Conservation (phyloP, 306 rosid genomes). For the Crotalaria pallida region DNA sequence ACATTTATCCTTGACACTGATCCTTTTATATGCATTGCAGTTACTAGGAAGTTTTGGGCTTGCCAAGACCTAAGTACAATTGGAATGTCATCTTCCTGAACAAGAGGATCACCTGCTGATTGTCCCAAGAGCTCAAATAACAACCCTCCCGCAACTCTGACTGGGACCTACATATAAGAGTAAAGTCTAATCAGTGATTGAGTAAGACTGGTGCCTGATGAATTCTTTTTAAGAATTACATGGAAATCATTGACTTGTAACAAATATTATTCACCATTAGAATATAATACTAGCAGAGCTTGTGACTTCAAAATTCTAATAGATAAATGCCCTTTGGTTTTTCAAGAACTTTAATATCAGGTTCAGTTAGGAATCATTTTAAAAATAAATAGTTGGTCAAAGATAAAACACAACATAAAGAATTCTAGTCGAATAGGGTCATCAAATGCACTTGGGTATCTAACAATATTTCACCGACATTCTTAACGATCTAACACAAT, state of each 20-base stretch:
- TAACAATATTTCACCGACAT: background rate
- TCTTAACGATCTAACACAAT: background rate
- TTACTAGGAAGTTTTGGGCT: constrained; percentile 79
- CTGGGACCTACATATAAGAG: constrained; percentile 65
- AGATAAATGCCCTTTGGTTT: background rate
- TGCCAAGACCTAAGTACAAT: constrained; percentile 95
- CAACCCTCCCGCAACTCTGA: constrained; percentile 92
- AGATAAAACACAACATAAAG: background rate
- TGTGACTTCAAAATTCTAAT: background rate
- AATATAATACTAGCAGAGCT: background rate
- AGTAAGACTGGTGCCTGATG: background rate
- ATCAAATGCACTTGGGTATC: background rate
- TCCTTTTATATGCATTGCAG: constrained; percentile 81
- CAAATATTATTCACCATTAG: background rate
- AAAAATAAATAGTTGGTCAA: background rate
- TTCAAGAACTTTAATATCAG: background rate
- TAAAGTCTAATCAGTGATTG: constrained; percentile 1
- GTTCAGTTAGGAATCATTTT: background rate
- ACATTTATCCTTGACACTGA: constrained; percentile 49
- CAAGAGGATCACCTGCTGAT: constrained; percentile 81
- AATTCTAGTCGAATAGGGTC: background rate
- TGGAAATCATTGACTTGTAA: background rate
- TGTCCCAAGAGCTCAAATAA: constrained; percentile 95
- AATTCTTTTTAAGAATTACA: background rate
- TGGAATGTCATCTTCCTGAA: constrained; percentile 86